Conservation (phyloP, 305 asterid genomes). For the Nicotiana rustica region DNA sequence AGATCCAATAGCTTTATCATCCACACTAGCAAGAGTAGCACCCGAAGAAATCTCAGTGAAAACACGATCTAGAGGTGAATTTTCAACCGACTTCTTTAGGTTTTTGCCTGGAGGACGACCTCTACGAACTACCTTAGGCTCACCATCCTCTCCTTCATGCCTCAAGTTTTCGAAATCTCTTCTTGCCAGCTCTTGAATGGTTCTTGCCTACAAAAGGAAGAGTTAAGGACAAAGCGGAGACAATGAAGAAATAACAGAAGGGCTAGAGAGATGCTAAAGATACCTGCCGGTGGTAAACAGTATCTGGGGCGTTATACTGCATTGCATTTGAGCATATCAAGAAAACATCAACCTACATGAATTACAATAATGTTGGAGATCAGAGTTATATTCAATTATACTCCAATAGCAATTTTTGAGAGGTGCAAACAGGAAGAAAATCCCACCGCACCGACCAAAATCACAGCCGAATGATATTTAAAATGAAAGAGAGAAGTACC, state of each 20-base stretch:
- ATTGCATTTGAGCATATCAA: constrained; percentile 97
- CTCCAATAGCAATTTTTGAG: no score
- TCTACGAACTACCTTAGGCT: constrained; percentile 86
- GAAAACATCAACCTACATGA: constrained; percentile 80
- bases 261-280: constrained; percentile 33
- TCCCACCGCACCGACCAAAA: no score
- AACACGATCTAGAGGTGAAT: constrained; percentile 66
- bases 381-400: constrained; percentile 29
- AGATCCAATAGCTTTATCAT: constrained; percentile 66
- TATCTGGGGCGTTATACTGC: constrained; percentile 90
- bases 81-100: constrained; percentile 65
- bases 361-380: constrained; percentile 33
- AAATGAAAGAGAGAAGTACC: background rate
- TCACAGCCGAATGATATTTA: background rate
- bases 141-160: constrained; percentile 92
- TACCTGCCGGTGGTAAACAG: constrained; percentile 94
- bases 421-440: no score
- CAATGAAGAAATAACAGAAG: constrained; percentile 31
- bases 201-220: constrained; percentile 66
- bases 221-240: constrained; percentile 37
- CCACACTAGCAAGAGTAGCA: constrained; percentile 74
- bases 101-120: constrained; percentile 96
- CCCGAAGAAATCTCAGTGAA: constrained; percentile 69
- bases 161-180: constrained; percentile 87
- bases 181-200: constrained; percentile 88